Evolutionary conservation across 192 early-diverging fungal genomes (phyloP), one percentile per base, ranked within the genome.

Genomic region (Coemansia sp.): DNA sequence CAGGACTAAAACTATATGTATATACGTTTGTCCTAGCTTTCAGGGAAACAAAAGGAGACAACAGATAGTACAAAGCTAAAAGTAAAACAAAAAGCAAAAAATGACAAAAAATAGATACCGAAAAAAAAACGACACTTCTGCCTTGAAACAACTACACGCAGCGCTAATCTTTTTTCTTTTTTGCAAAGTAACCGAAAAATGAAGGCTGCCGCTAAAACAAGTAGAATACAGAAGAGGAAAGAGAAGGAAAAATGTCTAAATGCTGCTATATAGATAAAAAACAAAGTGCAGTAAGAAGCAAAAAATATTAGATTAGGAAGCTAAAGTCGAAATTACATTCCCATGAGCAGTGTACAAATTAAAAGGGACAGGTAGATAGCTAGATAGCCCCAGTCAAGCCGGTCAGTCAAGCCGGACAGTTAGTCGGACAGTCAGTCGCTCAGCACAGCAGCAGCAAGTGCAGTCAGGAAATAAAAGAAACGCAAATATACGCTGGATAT

Each of bases 161-260:
- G 45, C 5, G 45, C 45, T 48, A 3, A 15, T 48, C 45, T 48
- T 15, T 48, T 48, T 48, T 41, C 22, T 41, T 57, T 32, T 28
- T 17, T 59, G 57, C 57, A 33, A 59, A 59, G 63, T 52, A 51
- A 65, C 4, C 22, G 20, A 51, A 59, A 59, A 61, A 68, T 45
- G 59, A 51, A 36, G 62, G 64, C 64, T 66, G 64, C 64, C 54
- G 64, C 64, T 64, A 64, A 64, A 64, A 64, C 62, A 51, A 64
- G 62, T 64, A 64, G 62, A 64, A 61, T 68, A 68, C 67, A 68
- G 58, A 34, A 48, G 11, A 48, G 17, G 58, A 68, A 61, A 35
- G 45, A 38, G 22, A 28, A 28, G 14, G 35, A 32, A 51, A 68
- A 68, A 41, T 57, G 39, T 64, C 62, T 68, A 68, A 33, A 58